Base-by-base conservation (phyloP, 257 asterid species). In the Rauvolfia tetraphylla region DNA sequence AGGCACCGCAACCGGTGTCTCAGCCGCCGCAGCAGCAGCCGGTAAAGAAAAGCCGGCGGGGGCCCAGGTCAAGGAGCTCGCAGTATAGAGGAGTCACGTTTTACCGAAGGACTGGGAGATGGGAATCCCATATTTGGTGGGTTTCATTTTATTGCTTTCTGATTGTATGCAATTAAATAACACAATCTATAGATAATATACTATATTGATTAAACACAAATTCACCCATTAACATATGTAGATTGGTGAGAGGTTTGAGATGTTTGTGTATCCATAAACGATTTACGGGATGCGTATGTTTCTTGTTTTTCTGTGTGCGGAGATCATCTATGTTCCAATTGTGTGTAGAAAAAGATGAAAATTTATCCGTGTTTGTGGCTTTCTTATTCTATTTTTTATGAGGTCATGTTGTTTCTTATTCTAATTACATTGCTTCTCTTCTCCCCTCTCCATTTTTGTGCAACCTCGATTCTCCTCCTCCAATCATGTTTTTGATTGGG, bases 121-220 rank as follows among this genome's bases (percentile, higher is more conserved):
- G 98, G 98, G 98, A 94, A 83, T 94, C 98, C 10, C 97, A 94
- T 78, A 94, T 94, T 88, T 94, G 98, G 98, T 93, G 51, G 23
- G 72, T 73, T 46, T 66, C 49, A 12, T 31, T 49, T n/a, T 34
- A 8, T 31, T 13, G n/a, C 22, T 23, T 7, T n/a, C 22, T 5
- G 42, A 31, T 31, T 62, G 5, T 10, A 69, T 44, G 13, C 3
- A 1, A 69, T 70, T 22, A 29, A 7, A 12, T 23, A 44, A 7
- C 22, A n/a, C 20, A 6, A 3, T 7, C 34, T 34, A 10, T 33
- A 66, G 7, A 39, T 42, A 13, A n/a, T 23, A 67, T 61, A 61
- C 23, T 8, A 13, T 3, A 33, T 14, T 62, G 42, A 33, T 62
- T 31, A 18, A 62, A 62, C 41, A 31, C 41, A 17, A 62, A 14